Percentiles rank a stretch among this genome's conserved stretches.
phyloP scores from a whole-genome alignment of 495 filamentous ascomycete genomes.

The Apodospora peruviana region DNA sequence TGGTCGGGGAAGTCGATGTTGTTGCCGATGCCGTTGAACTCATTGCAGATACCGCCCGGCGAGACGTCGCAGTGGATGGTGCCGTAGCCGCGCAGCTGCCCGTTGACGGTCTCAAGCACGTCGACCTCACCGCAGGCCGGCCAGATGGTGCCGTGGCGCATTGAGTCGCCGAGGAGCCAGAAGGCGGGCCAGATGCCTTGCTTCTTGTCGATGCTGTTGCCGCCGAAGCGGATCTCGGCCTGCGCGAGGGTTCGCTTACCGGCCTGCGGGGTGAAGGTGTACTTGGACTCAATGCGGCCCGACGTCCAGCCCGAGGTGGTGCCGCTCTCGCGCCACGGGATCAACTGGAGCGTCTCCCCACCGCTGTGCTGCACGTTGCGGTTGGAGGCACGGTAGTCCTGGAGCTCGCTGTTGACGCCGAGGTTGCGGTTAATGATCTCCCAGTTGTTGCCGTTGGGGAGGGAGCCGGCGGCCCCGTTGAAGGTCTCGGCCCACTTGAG shows the following conservation, averaged over 20 bases:
- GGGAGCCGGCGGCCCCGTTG: conserved; percentile 18
- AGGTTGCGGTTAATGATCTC: conserved; percentile 33
- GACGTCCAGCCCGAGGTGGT: conserved; percentile 38
- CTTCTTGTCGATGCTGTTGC: conserved; percentile 27
- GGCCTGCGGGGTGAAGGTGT: conserved; percentile 35
- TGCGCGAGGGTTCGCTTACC: conserved; percentile 36
- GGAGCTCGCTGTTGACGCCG: conserved; percentile 38
- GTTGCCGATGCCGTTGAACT: conserved; percentile 34
- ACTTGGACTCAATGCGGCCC: conserved; percentile 41
- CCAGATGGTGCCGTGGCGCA: conserved; percentile 37
- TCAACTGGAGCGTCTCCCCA: conserved; percentile 38
- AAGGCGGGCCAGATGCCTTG: conserved; percentile 51
- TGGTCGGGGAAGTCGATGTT: conserved; percentile 31
- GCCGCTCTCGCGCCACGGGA: conserved; percentile 32
- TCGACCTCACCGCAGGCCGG: conserved; percentile 48
- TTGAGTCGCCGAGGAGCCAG: conserved; percentile 43
- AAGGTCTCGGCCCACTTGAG: conserved; percentile 38
- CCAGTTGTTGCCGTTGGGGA: conserved; percentile 33
- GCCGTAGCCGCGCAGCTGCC: conserved; percentile 35
- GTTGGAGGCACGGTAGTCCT: conserved; percentile 33
- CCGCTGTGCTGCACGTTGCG: conserved; percentile 39
- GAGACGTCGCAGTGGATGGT: conserved; percentile 42
- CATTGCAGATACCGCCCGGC: conserved; percentile 42
- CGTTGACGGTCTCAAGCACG: conserved; percentile 45
- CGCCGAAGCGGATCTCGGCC: conserved; percentile 39